phyloP scores from a whole-genome alignment of 495 filamentous ascomycete genomes.

The Penicillium antarcticum region DNA sequence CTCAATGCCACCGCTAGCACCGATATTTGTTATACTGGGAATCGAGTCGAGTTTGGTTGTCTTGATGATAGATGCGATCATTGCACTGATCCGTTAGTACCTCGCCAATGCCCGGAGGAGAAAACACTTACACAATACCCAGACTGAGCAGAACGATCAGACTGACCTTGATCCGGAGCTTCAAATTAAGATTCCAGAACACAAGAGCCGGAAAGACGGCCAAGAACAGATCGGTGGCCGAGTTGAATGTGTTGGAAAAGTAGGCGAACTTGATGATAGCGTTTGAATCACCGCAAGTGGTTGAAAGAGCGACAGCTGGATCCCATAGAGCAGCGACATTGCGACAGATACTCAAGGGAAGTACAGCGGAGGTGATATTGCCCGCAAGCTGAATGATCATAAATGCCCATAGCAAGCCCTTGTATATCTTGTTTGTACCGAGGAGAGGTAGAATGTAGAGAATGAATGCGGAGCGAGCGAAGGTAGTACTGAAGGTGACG shows the following conservation, averaged over 20 bases:
- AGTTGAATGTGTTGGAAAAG: conserved; percentile 38
- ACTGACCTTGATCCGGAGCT: conserved; percentile 35
- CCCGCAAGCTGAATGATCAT: conserved; percentile 25
- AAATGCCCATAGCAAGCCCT: conserved; percentile 24
- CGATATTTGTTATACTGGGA: conserved; percentile 31
- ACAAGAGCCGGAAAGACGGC: conserved; percentile 41
- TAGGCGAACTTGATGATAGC: conserved; percentile 31
- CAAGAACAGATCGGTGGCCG: conserved; percentile 38
- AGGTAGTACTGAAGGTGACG: conserved; percentile 32
- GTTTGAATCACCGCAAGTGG: conserved; percentile 20
- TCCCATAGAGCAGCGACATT: conserved; percentile 27
- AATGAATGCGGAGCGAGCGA: conserved; percentile 32
- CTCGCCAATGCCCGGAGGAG: not conserved
- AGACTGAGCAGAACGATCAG: conserved; percentile 39
- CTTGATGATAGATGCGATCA: conserved; percentile 43
- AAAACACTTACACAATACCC: conserved; percentile 32
- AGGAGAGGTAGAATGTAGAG: conserved; percentile 32
- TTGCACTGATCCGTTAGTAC: conserved; percentile 23
- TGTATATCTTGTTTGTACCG: conserved; percentile 23
- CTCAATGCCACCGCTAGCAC: conserved; percentile 22
- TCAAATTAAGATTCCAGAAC: conserved; percentile 44
- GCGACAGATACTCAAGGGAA: conserved; percentile 30
- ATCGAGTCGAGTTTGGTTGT: conserved; percentile 36
- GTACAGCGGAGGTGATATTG: conserved; percentile 28
- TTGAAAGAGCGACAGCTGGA: conserved; percentile 13